These are phyloP conservation scores for Gossypium herbaceum DNA, from an alignment of 345 rosid genomes.

Conservation along the genomic window DNA sequence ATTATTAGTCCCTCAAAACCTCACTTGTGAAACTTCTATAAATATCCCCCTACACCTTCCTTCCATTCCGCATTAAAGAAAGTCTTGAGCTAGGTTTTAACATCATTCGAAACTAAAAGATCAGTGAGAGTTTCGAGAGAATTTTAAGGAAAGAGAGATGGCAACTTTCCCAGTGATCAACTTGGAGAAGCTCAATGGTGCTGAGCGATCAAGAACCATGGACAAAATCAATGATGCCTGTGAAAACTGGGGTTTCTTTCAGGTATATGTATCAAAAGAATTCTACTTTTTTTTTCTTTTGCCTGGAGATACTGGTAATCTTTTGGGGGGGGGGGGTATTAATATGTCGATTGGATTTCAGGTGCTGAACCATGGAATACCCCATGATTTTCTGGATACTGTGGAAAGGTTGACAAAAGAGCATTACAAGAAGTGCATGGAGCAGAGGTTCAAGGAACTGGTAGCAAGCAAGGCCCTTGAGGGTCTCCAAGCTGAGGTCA, in stretches of 20 bases:
- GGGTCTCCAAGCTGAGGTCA: slow-evolving; percentile 54
- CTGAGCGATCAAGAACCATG: slow-evolving; percentile 54
- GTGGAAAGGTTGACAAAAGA: slow-evolving; percentile 72
- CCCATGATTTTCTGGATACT: slow-evolving; percentile 60
- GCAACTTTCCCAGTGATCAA: slow-evolving; percentile 59
- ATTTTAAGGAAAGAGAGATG: not conserved
- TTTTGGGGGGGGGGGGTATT: too few species aligned
- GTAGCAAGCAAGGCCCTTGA: slow-evolving; percentile 63
- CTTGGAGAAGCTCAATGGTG: slow-evolving; percentile 64
- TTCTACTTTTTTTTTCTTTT: not conserved
- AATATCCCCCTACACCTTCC: too few species aligned
- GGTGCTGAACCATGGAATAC: slow-evolving; percentile 79
- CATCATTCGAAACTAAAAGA: too few species aligned
- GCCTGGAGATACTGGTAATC: too few species aligned
- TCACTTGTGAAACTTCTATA: too few species aligned
- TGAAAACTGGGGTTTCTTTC: slow-evolving; percentile 97
- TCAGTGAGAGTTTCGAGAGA: not conserved
- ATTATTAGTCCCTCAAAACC: too few species aligned
- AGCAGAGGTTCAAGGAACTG: slow-evolving; percentile 73
- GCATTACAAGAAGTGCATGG: slow-evolving; percentile 84
- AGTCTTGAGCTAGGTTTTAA: too few species aligned
- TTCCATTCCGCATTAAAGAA: too few species aligned
- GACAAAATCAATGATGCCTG: slow-evolving; percentile 86
- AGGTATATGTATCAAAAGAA: slow-evolving; percentile 40
- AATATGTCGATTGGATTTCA: slow-evolving; percentile 5